These are phyloP conservation scores for Mucuna pruriens DNA, from an alignment of 306 rosid genomes.

Conservation along the genomic window DNA sequence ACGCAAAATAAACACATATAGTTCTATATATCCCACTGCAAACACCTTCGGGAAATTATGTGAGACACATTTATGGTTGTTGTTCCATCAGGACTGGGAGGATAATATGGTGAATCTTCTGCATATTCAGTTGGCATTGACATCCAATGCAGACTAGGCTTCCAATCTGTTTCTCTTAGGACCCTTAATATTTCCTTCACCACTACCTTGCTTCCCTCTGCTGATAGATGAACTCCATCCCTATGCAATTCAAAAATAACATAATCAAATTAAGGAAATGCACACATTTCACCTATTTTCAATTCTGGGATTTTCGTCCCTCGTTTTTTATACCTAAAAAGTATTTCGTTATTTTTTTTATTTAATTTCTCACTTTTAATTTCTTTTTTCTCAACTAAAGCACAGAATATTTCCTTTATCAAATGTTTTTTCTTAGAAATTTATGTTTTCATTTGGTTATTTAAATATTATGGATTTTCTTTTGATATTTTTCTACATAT, in stretches of 20 bases:
- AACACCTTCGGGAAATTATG: not conserved
- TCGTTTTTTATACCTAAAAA: no score
- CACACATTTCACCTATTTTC: not conserved
- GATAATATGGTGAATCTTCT: constrained; percentile 57
- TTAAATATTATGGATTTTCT: no score
- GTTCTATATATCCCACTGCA: constrained; percentile 46
- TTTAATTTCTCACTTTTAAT: no score
- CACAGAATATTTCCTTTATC: no score
- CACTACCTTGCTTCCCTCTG: constrained; percentile 74
- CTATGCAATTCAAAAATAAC: constrained; percentile 34
- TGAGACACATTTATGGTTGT: constrained; percentile 39
- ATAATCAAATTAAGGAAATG: not conserved
- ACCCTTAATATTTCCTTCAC: constrained; percentile 66
- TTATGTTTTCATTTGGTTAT: no score
- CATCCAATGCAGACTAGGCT: constrained; percentile 66
- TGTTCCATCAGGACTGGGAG: constrained; percentile 47
- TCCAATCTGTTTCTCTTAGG: constrained; percentile 71
- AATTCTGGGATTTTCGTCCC: not conserved
- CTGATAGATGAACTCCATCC: constrained; percentile 79
- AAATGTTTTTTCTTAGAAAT: no score
- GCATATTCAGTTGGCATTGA: constrained; percentile 66
- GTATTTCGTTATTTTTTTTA: no score
- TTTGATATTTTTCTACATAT: no score
- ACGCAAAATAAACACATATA: not conserved
- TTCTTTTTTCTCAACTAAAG: no score